Evolutionary conservation across 2,329 filamentous ascomycete genomes (phyloP), one percentile per base, ranked within the genome.

Genomic region (Venturia aucupariae): DNA sequence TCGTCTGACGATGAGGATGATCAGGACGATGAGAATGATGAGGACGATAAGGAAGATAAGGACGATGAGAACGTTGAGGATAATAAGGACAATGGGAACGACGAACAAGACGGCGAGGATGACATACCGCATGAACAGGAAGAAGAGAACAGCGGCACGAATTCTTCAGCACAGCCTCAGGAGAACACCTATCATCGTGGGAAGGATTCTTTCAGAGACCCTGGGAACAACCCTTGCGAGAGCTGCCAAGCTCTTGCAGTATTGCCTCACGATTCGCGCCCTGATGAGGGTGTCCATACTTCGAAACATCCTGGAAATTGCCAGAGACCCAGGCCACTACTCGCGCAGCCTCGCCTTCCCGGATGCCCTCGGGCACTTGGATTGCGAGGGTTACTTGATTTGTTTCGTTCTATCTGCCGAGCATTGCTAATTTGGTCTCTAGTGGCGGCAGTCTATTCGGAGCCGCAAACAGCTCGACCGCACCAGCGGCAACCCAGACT

Each of bases 401-500:
- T 6, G 46, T 24, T 24, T 27, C 46, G n/a, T 7, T 46, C 10
- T 11, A 51, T 27, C 4, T 51, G 46, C 46, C 10, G 46, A 24
- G 8, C 22, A 51, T 51, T 30, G 24, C 46, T 51, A 51, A 51
- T 27, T 63, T 68, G 70, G 17, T 65, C 7, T 41, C 13, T 69
- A 32, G 67, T 69, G 6, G 67, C 68, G 41, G 66, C 68, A 19
- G 27, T 2, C 35, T 64, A 2, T 67, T 67, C 42, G 64, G 65
- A 46, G 22, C 10, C 22, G 11, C 46, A 7, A 51, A 51, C 22
- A 51, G 46, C 24, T 13, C 46, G 22, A 51, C 46, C 48, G 65
- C 35, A 60, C 67, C 44, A 35, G 54, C 65, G 71, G 60, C 72
- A 24, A 30, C 63, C 22, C 63, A 64, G 30, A 71, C 72, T 61